phyloP scores from a whole-genome alignment of 192 early-diverging fungal genomes.

The Podila clonocystis region DNA sequence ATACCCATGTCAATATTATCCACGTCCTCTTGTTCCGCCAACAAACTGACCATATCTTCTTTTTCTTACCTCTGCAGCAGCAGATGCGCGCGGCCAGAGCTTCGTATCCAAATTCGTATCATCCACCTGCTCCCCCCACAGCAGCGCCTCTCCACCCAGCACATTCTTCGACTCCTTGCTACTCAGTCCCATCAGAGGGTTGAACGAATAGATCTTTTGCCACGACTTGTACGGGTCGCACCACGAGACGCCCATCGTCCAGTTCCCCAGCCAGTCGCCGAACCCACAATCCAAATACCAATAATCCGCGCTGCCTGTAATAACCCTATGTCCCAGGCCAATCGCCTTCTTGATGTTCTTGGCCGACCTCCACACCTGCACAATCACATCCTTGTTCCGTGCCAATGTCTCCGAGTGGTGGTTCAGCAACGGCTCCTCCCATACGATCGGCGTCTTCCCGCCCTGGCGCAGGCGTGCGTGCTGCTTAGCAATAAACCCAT shows the following conservation, averaged over 20 bases:
- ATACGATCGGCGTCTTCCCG: constrained; percentile 72
- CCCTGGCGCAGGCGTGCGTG: constrained; percentile 53
- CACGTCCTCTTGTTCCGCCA: not conserved
- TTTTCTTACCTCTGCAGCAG: constrained; percentile 68
- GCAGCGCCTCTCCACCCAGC: constrained; percentile 75
- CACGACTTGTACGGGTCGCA: constrained; percentile 80
- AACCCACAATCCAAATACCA: constrained; percentile 87
- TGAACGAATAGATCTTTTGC: constrained; percentile 80
- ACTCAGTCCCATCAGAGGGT: constrained; percentile 65
- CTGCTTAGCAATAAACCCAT: constrained; percentile 59
- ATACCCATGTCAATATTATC: too few species aligned
- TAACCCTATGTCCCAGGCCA: constrained; percentile 70
- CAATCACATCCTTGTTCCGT: constrained; percentile 66
- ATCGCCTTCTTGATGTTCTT: constrained; percentile 67
- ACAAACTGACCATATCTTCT: not conserved
- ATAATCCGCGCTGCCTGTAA: constrained; percentile 70
- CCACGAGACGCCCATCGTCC: constrained; percentile 46
- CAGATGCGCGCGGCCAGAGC: constrained; percentile 79
- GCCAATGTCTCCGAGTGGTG: constrained; percentile 55
- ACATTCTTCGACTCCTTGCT: constrained; percentile 63
- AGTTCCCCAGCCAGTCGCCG: constrained; percentile 70
- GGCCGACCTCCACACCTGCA: constrained; percentile 77
- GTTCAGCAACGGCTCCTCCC: constrained; percentile 81
- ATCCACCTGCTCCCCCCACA: constrained; percentile 83
- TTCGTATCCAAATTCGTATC: constrained; percentile 67